Evolutionary conservation across 192 early-diverging fungal species (phyloP).

Genomic region (Coemansia furcata): DNA sequence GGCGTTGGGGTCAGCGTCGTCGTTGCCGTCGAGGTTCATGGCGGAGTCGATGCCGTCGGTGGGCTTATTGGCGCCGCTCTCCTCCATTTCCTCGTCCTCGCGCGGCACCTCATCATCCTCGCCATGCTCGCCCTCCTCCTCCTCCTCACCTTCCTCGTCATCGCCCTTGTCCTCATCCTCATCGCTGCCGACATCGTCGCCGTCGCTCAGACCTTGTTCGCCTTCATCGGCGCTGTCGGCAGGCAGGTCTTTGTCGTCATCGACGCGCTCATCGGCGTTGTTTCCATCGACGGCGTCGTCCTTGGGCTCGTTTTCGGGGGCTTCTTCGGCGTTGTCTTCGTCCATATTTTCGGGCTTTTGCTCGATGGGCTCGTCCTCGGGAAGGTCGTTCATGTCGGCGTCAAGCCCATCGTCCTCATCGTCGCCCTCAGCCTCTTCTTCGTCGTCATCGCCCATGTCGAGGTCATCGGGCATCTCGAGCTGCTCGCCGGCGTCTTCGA

Average conservation of each 20-base stretch:
- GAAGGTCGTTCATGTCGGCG: conserved; percentile 52
- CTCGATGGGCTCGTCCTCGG: conserved; percentile 56
- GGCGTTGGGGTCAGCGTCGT: conserved; percentile 33
- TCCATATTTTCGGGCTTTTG: conserved; percentile 40
- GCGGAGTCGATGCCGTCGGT: conserved; percentile 57
- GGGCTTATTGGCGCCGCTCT: conserved; percentile 56
- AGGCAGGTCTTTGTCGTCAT: conserved; percentile 8
- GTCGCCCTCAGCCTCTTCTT: conserved; percentile 25
- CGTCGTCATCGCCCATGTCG: conserved; percentile 56
- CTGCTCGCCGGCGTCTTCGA: conserved; percentile 58
- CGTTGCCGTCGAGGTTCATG: conserved; percentile 57
- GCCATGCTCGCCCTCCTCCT: conserved; percentile 53
- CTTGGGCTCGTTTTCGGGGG: conserved; percentile 7
- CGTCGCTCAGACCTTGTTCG: conserved; percentile 31
- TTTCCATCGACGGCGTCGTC: conserved; percentile 19
- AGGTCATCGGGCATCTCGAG: conserved; percentile 58
- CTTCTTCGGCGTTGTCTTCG: conserved; percentile 41
- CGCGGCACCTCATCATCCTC: conserved; percentile 20
- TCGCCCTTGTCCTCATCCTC: conserved; percentile 40
- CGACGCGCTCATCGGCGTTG: conserved; percentile 46
- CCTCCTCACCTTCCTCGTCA: conserved; percentile 39
- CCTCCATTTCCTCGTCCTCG: conserved; percentile 36
- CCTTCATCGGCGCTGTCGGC: conserved; percentile 14
- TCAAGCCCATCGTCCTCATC: conserved; percentile 51
- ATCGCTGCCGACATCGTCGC: conserved; percentile 25